Evolutionary conservation across 176 grass and related monocot species (phyloP), one percentile per base, ranked within the genome.

Genomic region (Urochloa ruziziensis): DNA sequence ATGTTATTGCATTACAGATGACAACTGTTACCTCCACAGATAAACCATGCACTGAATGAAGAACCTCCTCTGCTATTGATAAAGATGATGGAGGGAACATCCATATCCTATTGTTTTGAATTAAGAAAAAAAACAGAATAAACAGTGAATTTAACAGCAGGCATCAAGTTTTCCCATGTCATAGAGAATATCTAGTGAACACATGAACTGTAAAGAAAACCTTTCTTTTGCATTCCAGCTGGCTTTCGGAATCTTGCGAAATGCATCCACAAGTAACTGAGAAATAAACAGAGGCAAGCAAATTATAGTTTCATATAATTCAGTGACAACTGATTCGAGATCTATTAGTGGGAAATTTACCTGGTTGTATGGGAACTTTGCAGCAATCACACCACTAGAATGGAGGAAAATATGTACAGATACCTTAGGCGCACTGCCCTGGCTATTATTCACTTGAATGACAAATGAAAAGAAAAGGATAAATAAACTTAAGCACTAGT

Each of bases 51-150:
- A 95, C 67, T 10, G 87, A 32, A 52, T 34, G 60, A 72, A 91
- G 88, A 91, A 98, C 82, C 84, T 95, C 86, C 71, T 93, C 88
- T 39, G 93, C 92, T 48, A 44, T 72, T 68, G 54, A 66, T 82
- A 95, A 93, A 65, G 87, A 98, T 13, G 96, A 79, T n/a, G 76
- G 85, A 63, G 96, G 92, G 73, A 98, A 91, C 85, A 85, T 93
- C 96, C 96, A 98, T 59, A 90, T 32, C 89, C 96, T 98, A 74
- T 33, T 19, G 25, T 80, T 79, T 75, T 39, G 85, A 80, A 75
- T 17, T 75, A 81, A 74, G 28, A 56, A 43, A 88, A 78, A 44
- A 68, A 19, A 85, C 71, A 70, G 36, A 74, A 90, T 54, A 82
- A 74, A 44, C 6, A 85, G 56, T 43, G 14, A n/a, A 54, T 30